Evolutionary conservation across 2,329 filamentous ascomycete genomes (phyloP).

Genomic region (Fusarium guadeloupense): DNA sequence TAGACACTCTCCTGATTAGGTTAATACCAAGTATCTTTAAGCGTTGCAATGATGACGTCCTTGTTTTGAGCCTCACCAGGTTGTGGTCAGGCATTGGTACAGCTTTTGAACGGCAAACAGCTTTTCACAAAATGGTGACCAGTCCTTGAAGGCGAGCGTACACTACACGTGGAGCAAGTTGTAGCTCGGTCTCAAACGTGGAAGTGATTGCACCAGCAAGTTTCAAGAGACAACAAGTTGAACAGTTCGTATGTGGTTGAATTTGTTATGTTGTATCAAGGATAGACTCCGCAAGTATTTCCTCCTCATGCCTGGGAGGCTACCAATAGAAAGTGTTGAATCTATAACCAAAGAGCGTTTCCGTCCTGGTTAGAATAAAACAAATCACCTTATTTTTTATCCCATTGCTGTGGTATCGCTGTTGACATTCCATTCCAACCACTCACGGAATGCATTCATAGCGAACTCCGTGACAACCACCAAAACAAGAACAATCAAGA

Average conservation of each 20-base stretch:
- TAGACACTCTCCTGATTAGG: conserved; percentile 29
- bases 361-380: conserved; percentile 11
- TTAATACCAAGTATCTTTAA: conserved; percentile 31
- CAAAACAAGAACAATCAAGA: conserved; percentile 14
- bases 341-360: conserved; percentile 16
- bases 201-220: not conserved
- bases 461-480: conserved; percentile 4
- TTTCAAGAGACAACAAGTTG: not conserved
- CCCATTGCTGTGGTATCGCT: not conserved
- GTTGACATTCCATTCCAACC: conserved; percentile 14
- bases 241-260: conserved; percentile 15
- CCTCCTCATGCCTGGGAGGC: conserved; percentile 1
- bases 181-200: not conserved
- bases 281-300: conserved; percentile 30
- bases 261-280: conserved; percentile 35
- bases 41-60: not conserved
- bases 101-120: not conserved
- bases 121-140: not conserved
- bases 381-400: conserved; percentile 6
- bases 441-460: conserved; percentile 1
- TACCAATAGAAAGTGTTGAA: conserved; percentile 10
- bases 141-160: no score
- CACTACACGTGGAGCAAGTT: not conserved
- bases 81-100: not conserved
- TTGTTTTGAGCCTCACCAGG: not conserved